Percentiles rank a stretch among this genome's conserved stretches.
Conservation (phyloP, 2,329 filamentous ascomycete species). For the Trichoderma gracile region DNA sequence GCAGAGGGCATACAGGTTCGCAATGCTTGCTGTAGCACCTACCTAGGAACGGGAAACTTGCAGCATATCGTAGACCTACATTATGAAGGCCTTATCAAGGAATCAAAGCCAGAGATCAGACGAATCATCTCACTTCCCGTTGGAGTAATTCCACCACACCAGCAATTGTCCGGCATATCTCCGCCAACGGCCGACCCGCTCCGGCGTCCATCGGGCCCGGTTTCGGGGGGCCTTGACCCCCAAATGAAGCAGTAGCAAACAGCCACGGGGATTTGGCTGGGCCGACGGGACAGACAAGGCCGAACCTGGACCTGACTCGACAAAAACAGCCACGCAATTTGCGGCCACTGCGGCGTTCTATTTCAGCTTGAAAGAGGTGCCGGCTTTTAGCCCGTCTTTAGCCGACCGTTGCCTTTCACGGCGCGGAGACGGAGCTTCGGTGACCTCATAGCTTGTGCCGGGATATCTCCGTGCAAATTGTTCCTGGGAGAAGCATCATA, state of each 20-base stretch:
- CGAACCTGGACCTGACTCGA: background rate
- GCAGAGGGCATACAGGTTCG: too few relatives aligned
- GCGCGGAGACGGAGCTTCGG: background rate
- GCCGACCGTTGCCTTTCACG: slow-evolving; percentile 10
- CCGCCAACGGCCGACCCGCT: background rate
- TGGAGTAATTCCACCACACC: slow-evolving; percentile 5
- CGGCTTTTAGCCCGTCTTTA: slow-evolving; percentile 14
- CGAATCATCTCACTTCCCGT: background rate
- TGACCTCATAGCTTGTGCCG: slow-evolving; percentile 18
- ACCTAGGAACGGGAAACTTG: too few relatives aligned
- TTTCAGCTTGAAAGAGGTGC: too few relatives aligned
- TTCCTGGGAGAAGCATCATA: too few relatives aligned
- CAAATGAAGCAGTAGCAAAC: too few relatives aligned
- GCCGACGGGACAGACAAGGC: background rate
- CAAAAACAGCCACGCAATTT: background rate
- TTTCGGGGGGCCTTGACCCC: background rate
- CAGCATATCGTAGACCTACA: too few relatives aligned
- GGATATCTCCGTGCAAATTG: slow-evolving; percentile 7
- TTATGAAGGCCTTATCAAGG: too few relatives aligned
- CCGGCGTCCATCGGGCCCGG: background rate
- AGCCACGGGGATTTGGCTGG: background rate
- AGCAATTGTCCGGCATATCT: slow-evolving; percentile 5
- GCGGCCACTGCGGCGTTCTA: background rate
- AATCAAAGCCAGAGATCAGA: too few relatives aligned
- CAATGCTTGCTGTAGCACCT: too few relatives aligned